Conservation (phyloP, 2,329 filamentous ascomycete species). For the Chaetothyriales sp. region DNA sequence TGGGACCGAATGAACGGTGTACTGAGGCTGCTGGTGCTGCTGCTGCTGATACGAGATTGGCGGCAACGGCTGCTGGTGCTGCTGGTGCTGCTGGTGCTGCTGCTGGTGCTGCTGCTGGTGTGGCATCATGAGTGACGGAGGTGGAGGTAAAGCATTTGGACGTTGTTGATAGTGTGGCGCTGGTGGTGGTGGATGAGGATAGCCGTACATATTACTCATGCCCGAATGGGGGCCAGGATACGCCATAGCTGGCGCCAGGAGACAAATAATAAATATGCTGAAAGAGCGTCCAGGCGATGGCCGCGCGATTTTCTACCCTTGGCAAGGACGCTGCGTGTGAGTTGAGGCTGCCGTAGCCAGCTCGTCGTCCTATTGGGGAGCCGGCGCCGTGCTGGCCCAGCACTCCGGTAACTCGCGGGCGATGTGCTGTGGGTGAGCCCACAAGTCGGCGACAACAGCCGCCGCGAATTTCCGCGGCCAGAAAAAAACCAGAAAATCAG, state of each 20-base stretch:
- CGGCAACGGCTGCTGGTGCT: too few relatives aligned
- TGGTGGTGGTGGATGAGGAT: neutral
- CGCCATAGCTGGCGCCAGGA: neutral
- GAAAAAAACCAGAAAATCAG: too few relatives aligned
- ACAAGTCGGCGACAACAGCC: neutral
- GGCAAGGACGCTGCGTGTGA: neutral
- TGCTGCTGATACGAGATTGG: neutral
- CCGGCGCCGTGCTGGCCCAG: neutral
- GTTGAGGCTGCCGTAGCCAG: neutral
- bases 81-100: neutral
- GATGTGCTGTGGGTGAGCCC: neutral
- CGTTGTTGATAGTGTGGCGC: neutral
- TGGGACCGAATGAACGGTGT: conserved; percentile 3
- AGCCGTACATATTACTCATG: neutral
- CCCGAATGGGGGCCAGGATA: neutral
- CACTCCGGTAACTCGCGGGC: neutral
- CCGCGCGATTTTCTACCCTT: neutral
- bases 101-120: neutral
- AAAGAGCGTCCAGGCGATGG: neutral
- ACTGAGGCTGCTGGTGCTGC: conserved; percentile 6
- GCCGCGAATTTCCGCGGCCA: neutral
- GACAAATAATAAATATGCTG: neutral
- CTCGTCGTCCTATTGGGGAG: neutral
- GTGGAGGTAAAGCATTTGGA: neutral
- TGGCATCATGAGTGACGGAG: neutral